Percentiles rank a stretch among this genome's conserved stretches.
These are phyloP conservation scores for Gossypium raimondii DNA, from an alignment of 345 rosid genomes.

Conservation along the genomic window DNA sequence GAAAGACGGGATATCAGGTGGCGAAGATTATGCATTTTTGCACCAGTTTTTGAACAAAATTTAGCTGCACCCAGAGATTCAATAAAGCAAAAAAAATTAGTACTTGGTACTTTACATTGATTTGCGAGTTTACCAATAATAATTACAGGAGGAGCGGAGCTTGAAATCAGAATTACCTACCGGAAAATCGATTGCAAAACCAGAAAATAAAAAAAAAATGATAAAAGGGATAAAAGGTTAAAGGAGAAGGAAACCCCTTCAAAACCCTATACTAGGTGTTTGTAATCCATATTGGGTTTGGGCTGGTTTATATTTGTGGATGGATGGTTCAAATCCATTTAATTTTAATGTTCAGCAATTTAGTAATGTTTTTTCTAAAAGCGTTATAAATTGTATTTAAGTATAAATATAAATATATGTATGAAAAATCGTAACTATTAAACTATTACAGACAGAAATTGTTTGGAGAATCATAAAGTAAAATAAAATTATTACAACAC, in stretches of 20 bases:
- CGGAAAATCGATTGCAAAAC: neutral
- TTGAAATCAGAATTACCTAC: neutral
- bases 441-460: no score
- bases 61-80: neutral
- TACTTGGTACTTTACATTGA: neutral
- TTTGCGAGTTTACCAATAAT: no score
- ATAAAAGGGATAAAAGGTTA: neutral
- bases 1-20: constrained; percentile 42
- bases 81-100: neutral
- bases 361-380: no score
- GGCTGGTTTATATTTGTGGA: neutral
- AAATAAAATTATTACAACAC: no score
- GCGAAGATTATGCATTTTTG: constrained; percentile 36
- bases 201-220: neutral
- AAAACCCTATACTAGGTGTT: neutral
- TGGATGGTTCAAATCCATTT: neutral
- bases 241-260: neutral
- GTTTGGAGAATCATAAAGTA: no score
- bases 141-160: neutral
- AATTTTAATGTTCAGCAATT: no score
- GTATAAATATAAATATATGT: no score
- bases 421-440: no score
- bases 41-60: neutral
- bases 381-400: no score
- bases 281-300: neutral